Conservation (phyloP, 768 basidiomycete genomes). For the Astraeus odoratus region DNA sequence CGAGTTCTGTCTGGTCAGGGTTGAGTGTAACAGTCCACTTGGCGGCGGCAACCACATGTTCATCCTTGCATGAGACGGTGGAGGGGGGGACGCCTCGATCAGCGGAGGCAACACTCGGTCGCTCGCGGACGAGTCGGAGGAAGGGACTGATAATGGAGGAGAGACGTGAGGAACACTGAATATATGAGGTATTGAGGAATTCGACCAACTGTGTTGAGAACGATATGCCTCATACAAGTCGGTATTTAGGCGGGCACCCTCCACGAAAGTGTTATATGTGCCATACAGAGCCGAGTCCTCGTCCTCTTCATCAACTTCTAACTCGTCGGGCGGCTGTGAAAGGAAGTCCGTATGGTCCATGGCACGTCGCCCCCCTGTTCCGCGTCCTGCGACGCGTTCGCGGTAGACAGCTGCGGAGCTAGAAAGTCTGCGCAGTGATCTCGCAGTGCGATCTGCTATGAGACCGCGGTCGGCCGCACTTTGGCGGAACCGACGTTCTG, state of each 20-base stretch:
- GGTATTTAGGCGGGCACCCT: constrained; percentile 50
- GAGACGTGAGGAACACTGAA: constrained; percentile 17
- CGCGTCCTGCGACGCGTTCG: constrained; percentile 33
- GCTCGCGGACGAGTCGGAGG: constrained; percentile 12
- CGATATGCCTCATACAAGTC: constrained; percentile 63
- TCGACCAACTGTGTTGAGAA: constrained; percentile 28
- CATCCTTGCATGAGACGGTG: too few relatives aligned
- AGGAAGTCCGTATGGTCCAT: constrained; percentile 47
- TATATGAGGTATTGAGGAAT: constrained; percentile 20
- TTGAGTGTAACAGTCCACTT: constrained; percentile 19
- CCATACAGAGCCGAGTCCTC: constrained; percentile 48
- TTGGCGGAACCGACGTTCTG: constrained; percentile 59
- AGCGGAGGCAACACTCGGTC: constrained; percentile 25
- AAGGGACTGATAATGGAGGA: constrained; percentile 23
- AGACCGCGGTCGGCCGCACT: constrained; percentile 46
- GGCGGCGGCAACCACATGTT: constrained; percentile 20
- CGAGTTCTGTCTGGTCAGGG: constrained; percentile 50
- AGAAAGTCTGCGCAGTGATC: constrained; percentile 51
- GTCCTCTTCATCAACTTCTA: constrained; percentile 63
- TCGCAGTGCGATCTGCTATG: constrained; percentile 63
- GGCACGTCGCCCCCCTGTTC: constrained; percentile 23
- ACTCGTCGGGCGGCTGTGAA: constrained; percentile 45
- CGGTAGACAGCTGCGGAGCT: constrained; percentile 50
- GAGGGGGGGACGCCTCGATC: constrained; percentile 20
- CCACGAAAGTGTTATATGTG: constrained; percentile 30